Evolutionary conservation across 352 stramenopile species (phyloP), one percentile per base, ranked within the genome.

Genomic region (Poterioochromonas sp.): DNA sequence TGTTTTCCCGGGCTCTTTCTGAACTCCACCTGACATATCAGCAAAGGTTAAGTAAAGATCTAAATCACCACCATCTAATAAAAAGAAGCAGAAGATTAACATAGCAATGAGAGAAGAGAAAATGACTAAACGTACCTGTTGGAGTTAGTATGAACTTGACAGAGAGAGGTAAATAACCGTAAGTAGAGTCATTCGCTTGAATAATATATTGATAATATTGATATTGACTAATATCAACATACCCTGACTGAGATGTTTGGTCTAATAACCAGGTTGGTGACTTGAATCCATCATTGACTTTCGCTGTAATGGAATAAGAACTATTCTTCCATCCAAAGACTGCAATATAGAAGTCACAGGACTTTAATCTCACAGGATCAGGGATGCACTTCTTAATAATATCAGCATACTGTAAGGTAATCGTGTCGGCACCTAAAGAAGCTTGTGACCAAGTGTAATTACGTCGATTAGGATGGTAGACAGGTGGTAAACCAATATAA

Each of bases 281-380:
- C n/a, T 40, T 18, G n/a, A 54, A 51, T 11, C 65, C 65, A 8
- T 74, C 65, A 39, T 74, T 34, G 15, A 34, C 40, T 18, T 3
- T n/a, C 18, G 32, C 65, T n/a, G n/a, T 35, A n/a, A 74, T 51
- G 40, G 5, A 26, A 34, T 58, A 74, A 35, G 39, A 58, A 40
- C 5, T 26, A 35, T 74, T 74, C 34, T 35, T 12, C 65, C 65
- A 74, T 54, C 65, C 65, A 54, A 34, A 74, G 39, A 74, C 41
- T 29, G 3, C 65, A 29, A 74, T 58, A 37, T 40, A 74, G 26
- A 74, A 58, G 15, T 58, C 8, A 54, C 65, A 74, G 8, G 18
- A 12, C 29, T 68, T 68, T 5, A 5, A 5, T 58, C 29, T 29
- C 3, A 0, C 20, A 1, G 29, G 5, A 47, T 47, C 63, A 29